A percentile compares a stretch with the other conserved stretches of the same genome.
Evolutionary conservation across 2,329 filamentous ascomycete genomes (phyloP).

Genomic region (Aspergillus hiratsukae): DNA sequence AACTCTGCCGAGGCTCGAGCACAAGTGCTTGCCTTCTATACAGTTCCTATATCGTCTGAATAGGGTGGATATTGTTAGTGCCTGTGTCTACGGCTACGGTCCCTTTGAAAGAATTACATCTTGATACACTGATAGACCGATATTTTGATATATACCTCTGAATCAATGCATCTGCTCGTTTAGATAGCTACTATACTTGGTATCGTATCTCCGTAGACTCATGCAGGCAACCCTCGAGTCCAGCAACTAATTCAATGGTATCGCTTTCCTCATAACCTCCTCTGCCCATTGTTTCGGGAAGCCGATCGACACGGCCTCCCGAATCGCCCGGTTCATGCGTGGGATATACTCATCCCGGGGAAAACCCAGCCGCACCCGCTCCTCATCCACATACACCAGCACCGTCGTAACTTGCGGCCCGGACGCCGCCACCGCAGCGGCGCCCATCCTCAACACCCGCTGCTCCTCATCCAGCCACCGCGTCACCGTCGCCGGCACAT

Average conservation of each 20-base stretch:
- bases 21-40: not conserved
- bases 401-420: slow-evolving; percentile 18
- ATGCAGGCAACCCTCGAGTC: not conserved
- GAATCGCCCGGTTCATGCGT: slow-evolving; percentile 41
- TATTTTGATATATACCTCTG: not conserved
- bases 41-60: not conserved
- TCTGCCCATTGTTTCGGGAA: slow-evolving; percentile 32
- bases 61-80: not conserved
- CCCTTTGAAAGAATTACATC: not conserved
- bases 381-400: slow-evolving; percentile 42
- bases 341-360: slow-evolving; percentile 39
- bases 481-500: slow-evolving; percentile 25
- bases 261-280: slow-evolving; percentile 36
- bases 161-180: not conserved
- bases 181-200: not conserved
- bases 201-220: not conserved
- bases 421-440: slow-evolving; percentile 7
- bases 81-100: not conserved
- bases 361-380: slow-evolving; percentile 25
- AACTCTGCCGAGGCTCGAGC: not conserved
- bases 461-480: slow-evolving; percentile 27
- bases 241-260: slow-evolving; percentile 20
- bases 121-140: not conserved
- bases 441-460: slow-evolving; percentile 2
- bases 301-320: slow-evolving; percentile 34